These are phyloP conservation scores for Inga oerstediana DNA, from an alignment of 306 rosid genomes.

Conservation along the genomic window DNA sequence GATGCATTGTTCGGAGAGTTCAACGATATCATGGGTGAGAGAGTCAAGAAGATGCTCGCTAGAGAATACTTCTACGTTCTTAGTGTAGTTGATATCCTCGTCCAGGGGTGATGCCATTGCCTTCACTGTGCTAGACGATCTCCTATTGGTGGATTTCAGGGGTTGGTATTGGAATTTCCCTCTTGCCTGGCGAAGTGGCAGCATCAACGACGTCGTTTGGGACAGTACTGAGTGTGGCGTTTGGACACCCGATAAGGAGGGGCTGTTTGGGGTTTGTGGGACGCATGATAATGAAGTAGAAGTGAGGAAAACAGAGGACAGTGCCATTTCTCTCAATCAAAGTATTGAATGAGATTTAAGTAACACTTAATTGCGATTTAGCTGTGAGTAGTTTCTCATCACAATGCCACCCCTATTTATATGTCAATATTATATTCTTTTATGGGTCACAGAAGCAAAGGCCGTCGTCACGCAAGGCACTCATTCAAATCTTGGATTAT, in stretches of 20 bases:
- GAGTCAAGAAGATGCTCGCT: neutral
- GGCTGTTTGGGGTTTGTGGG: neutral
- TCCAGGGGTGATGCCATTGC: neutral
- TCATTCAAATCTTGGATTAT: neutral
- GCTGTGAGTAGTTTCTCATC: neutral
- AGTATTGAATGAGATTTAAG: neutral
- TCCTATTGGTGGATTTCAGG: neutral
- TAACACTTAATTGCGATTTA: neutral
- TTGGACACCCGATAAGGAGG: neutral
- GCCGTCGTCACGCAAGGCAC: neutral
- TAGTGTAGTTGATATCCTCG: neutral
- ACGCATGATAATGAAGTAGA: neutral
- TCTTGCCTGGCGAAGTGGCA: neutral
- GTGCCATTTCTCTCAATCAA: neutral
- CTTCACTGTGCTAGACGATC: constrained; percentile 9
- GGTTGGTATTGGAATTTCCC: neutral
- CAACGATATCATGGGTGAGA: constrained; percentile 55
- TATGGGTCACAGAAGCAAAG: neutral
- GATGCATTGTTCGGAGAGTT: constrained; percentile 48
- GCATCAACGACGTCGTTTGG: constrained; percentile 10
- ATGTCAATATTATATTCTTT: constrained; percentile 21
- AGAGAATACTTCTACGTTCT: constrained; percentile 53
- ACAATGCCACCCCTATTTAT: neutral
- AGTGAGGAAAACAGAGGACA: neutral
- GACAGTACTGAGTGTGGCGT: neutral